These are phyloP conservation scores for Ehretia macrophylla DNA, from an alignment of 257 asterid species.

Conservation along the genomic window DNA sequence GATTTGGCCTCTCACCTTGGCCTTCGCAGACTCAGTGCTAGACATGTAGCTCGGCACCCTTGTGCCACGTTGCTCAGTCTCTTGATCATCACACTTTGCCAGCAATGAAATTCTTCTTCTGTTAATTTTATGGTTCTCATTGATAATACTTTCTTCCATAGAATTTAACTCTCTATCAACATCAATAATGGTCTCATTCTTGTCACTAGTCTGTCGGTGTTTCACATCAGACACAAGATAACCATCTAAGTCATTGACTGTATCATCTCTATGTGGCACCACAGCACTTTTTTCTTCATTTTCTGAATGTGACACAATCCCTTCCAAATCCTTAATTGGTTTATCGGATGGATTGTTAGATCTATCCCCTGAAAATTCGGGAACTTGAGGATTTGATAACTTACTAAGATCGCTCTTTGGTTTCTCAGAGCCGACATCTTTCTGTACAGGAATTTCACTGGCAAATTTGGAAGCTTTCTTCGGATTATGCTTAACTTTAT, in stretches of 20 bases:
- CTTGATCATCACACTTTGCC: conserved; percentile 27
- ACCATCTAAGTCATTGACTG: conserved; percentile 9
- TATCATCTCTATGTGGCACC: conserved; percentile 2
- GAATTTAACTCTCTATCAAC: conserved; percentile 24
- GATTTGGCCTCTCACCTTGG: conserved; percentile 41
- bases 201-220: conserved; percentile 6
- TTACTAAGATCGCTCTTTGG: conserved; percentile 17
- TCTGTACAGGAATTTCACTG: conserved; percentile 11
- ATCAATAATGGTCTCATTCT: conserved; percentile 22
- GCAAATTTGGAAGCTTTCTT: conserved; percentile 29
- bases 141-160: conserved; percentile 27
- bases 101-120: conserved; percentile 41
- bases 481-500: conserved; percentile 27
- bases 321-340: conserved; percentile 5
- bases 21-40: conserved; percentile 54
- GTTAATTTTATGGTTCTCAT: conserved; percentile 19
- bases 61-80: conserved; percentile 8
- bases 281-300: conserved; percentile 8
- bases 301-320: neutral
- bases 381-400: conserved; percentile 13
- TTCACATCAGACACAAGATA: conserved; percentile 9
- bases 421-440: conserved; percentile 23
- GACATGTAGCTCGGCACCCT: conserved; percentile 63
- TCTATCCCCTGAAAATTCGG: conserved; percentile 12
- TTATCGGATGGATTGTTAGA: conserved; percentile 11